These are phyloP conservation scores for Cladosporium sphaerospermum DNA, from an alignment of 2,329 filamentous ascomycete genomes.

Conservation along the genomic window DNA sequence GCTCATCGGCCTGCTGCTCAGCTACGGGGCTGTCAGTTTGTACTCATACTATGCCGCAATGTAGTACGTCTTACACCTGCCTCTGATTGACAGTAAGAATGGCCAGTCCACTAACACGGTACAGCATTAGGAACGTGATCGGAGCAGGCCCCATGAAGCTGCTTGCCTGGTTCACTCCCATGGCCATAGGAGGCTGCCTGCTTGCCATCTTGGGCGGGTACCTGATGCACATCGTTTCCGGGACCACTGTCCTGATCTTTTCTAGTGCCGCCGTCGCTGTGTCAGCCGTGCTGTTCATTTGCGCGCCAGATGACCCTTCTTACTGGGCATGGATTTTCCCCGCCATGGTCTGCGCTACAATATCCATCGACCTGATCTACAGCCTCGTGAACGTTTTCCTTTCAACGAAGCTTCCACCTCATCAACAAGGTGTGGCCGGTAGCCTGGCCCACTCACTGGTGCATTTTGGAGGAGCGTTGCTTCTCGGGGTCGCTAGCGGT, in stretches of 20 bases:
- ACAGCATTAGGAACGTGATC: constrained; percentile 55
- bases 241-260: constrained; percentile 56
- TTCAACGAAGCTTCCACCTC: constrained; percentile 61
- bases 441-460: constrained; percentile 64
- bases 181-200: constrained; percentile 61
- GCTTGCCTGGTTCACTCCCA: constrained; percentile 62
- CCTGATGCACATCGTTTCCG: constrained; percentile 60
- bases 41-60: constrained; percentile 65
- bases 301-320: constrained; percentile 49
- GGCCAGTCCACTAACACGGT: background rate
- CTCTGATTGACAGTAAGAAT: background rate
- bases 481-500: constrained; percentile 65
- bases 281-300: constrained; percentile 56
- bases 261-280: constrained; percentile 55
- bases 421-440: constrained; percentile 64
- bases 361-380: constrained; percentile 70
- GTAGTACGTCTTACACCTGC: constrained; percentile 45
- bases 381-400: constrained; percentile 69
- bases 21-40: constrained; percentile 63
- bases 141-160: constrained; percentile 54
- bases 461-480: constrained; percentile 66
- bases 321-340: constrained; percentile 74
- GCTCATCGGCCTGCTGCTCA: constrained; percentile 54
- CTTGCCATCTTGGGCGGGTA: constrained; percentile 58
- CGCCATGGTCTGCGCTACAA: constrained; percentile 60